Conservation (phyloP, 352 stramenopile genomes). For the Pythium biforme region DNA sequence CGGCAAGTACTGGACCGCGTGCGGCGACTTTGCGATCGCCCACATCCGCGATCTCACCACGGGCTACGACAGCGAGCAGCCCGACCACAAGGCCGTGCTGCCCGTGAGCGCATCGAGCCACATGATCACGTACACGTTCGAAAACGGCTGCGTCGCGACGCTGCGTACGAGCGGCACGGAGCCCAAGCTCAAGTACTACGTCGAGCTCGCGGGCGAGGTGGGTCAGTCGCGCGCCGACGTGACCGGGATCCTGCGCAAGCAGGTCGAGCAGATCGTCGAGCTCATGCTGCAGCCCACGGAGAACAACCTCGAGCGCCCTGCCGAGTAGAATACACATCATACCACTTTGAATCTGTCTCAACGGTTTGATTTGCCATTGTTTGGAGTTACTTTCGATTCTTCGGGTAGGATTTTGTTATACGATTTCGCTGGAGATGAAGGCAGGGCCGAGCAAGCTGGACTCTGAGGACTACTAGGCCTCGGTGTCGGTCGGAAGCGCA, state of each 20-base stretch:
- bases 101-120: conserved; percentile 90
- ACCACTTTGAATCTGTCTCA: not conserved
- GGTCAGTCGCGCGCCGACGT: conserved; percentile 68
- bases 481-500: conserved; percentile 37
- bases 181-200: conserved; percentile 99
- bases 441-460: not conserved
- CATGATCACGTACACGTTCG: conserved; percentile 98
- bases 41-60: conserved; percentile 88
- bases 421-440: not conserved
- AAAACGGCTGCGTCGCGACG: conserved; percentile 95
- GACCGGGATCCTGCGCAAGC: conserved; percentile 44
- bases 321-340: conserved; percentile 25
- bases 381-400: conserved; percentile 1
- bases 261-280: conserved; percentile 76
- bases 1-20: conserved; percentile 84
- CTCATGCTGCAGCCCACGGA: conserved; percentile 79
- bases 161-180: conserved; percentile 98
- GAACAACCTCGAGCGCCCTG: conserved; percentile 70
- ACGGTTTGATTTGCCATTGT: conserved; percentile 3
- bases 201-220: conserved; percentile 86
- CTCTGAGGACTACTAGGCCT: not conserved
- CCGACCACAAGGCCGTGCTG: conserved; percentile 89
- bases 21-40: conserved; percentile 78
- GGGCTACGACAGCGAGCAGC: conserved; percentile 83
- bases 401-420: not conserved